phyloP scores from a whole-genome alignment of 164 flowering plant species.

The Stephania japonica region DNA sequence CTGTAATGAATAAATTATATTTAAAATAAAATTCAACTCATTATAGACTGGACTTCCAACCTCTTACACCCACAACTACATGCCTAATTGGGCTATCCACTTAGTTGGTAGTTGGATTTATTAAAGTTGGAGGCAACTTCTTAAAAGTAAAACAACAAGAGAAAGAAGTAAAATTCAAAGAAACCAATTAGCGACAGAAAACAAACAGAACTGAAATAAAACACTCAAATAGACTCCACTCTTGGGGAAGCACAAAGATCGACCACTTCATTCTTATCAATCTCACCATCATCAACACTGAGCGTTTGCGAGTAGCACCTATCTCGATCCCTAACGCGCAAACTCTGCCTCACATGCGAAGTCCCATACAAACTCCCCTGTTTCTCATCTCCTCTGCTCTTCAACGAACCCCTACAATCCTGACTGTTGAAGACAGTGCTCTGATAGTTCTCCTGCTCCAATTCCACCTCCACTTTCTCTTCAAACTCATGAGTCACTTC shows the following conservation, averaged over 20 bases:
- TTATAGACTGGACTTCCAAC: no score
- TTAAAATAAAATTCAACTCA: no score
- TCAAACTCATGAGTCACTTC: constrained; percentile 34
- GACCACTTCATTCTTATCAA: constrained; percentile 6
- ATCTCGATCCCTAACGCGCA: constrained; percentile 23
- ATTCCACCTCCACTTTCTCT: constrained; percentile 22
- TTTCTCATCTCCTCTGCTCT: constrained; percentile 22
- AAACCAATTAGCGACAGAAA: no score
- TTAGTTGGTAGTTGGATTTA: no score
- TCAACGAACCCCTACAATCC: constrained; percentile 56
- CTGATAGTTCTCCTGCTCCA: constrained; percentile 5
- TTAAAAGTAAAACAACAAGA: no score
- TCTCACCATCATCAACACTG: constrained; percentile 32
- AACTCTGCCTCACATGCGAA: constrained; percentile 40
- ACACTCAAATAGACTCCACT: background rate
- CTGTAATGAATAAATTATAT: no score
- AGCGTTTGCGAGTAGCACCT: constrained; percentile 43
- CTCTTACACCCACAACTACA: no score
- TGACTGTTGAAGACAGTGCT: constrained; percentile 39
- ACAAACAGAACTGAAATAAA: no score
- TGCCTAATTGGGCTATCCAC: no score
- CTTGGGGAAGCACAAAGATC: background rate
- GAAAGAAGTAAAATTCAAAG: no score
- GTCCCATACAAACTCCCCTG: constrained; percentile 42
- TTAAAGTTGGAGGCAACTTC: no score